Evolutionary conservation across 176 grass and related monocot species (phyloP), one percentile per base, ranked within the genome.

Genomic region (Musa acuminata): DNA sequence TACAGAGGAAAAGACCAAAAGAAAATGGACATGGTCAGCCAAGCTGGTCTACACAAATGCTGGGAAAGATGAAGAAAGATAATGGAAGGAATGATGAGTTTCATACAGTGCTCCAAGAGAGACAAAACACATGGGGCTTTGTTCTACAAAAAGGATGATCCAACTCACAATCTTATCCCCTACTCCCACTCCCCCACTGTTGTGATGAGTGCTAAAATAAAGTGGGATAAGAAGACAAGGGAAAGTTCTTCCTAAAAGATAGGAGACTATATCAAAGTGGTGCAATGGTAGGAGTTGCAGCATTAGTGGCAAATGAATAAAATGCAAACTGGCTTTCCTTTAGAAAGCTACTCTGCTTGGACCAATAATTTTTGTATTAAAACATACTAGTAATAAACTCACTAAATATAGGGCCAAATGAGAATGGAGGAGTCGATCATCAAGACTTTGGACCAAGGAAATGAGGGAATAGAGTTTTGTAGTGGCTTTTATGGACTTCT

Each of bases 71-170:
- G 35, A 43, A 43, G 35, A 69, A 69, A 8, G 66, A 43, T 69
- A 35, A 69, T 17, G 26, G 66, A 69, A 49, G 25, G 66, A 69
- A 69, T 49, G 25, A 69, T 49, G 66, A 69, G 12, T 43, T 68
- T 13, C 10, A 49, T 49, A 69, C 27, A 49, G 43, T 13, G 8
- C 5, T 49, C 29, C 16, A 35, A 11, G 8, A 19, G 23, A 13
- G 26, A 19, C 25, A 27, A 27, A 5, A 69, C 23, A 69, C 9
- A 19, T 43, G 27, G 4, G 27, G 66, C 66, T 69, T 49, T 43
- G 66, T 23, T 16, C 29, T 16, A 49, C 27, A 69, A 13, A 49
- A 67, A 49, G 16, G 66, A 72, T 12, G 49, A 72, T 53, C 69
- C 69, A 19, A 49, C 66, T 49, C 25, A n/a, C 29, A 69, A 69